These are phyloP conservation scores for Ophiostoma ulmi DNA, from an alignment of 2,329 filamentous ascomycete species.

Conservation along the genomic window DNA sequence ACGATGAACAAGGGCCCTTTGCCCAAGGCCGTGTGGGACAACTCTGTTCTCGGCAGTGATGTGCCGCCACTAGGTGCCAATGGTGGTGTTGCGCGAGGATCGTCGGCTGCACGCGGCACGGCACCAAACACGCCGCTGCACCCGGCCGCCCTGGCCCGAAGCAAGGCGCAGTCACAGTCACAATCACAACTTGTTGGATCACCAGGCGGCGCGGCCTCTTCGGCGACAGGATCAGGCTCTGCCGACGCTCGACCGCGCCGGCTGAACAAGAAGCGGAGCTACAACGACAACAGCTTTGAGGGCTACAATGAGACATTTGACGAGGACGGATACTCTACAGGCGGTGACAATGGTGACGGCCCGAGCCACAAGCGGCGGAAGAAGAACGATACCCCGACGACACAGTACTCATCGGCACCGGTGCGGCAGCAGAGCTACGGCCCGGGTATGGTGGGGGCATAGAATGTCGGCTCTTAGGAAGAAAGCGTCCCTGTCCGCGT, in stretches of 20 bases:
- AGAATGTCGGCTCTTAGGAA: constrained; percentile 25
- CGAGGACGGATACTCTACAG: constrained; percentile 60
- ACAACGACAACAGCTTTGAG: constrained; percentile 68
- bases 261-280: constrained; percentile 66
- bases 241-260: constrained; percentile 57
- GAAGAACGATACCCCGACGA: constrained; percentile 47
- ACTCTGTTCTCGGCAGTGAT: constrained; percentile 54
- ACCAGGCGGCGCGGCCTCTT: constrained; percentile 32
- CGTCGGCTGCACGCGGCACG: constrained; percentile 44
- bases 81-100: constrained; percentile 33
- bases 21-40: constrained; percentile 52
- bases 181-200: neutral
- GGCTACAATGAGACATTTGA: constrained; percentile 69
- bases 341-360: constrained; percentile 64
- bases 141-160: constrained; percentile 33
- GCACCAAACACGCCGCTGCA: constrained; percentile 50
- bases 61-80: constrained; percentile 38
- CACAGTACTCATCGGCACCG: constrained; percentile 40
- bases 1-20: constrained; percentile 55
- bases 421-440: constrained; percentile 52
- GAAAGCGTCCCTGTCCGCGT: neutral
- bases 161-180: constrained; percentile 34
- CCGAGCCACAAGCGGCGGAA: constrained; percentile 57
- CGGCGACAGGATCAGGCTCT: constrained; percentile 31
- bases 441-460: constrained; percentile 55